Evolutionary conservation across 1,284 basidiomycete genomes (phyloP), one percentile per base, ranked within the genome.

Genomic region (Marasmius sp.): DNA sequence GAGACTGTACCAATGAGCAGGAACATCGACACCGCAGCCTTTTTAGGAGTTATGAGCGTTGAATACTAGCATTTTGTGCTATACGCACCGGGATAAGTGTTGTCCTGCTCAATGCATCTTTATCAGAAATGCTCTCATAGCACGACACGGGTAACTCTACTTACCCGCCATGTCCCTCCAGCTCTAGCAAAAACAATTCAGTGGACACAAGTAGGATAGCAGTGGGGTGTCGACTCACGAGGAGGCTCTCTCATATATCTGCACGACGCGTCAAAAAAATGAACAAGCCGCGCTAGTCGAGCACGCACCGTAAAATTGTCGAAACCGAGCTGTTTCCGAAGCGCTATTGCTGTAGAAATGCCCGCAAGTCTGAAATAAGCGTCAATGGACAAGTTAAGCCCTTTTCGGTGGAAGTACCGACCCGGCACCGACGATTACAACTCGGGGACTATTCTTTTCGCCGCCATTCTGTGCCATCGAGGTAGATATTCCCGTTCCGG

Each of bases 1-100:
- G 51, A 85, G 78, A 50, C 78, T 81, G 67, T 85, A 85, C 80
- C 83, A 84, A 66, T 85, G 84, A 7, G 71, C 81, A 11, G 81
- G 76, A 27, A 84, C 74, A 65, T 86, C 82, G 22, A 80, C 83
- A 9, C 81, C 82, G 62, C 84, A 85, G 14, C 84, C 82, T 50
- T 14, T 12, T 14, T 3, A 38, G 43, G 36, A 14, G 39, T 38
- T 34, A 41, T 14, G 20, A 41, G 20, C 16, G 1, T 36, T 22
- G 43, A n/a, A 16, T 51, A 27, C 20, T 33, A 10, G 47, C 22
- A 10, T 18, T 22, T 51, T 7, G 4, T 49, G 45, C 38, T 9
- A 33, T 47, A 39, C 38, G 59, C 70, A 61, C 63, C 79, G 36
- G 79, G 79, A 61, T 81, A 81, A 33, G 78, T 81, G 60, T 80